Percentiles rank a stretch among this genome's conserved stretches.
These are phyloP conservation scores for Tardiomyces digboiensis DNA, from an alignment of 1,139 yeast species.

Conservation along the genomic window DNA sequence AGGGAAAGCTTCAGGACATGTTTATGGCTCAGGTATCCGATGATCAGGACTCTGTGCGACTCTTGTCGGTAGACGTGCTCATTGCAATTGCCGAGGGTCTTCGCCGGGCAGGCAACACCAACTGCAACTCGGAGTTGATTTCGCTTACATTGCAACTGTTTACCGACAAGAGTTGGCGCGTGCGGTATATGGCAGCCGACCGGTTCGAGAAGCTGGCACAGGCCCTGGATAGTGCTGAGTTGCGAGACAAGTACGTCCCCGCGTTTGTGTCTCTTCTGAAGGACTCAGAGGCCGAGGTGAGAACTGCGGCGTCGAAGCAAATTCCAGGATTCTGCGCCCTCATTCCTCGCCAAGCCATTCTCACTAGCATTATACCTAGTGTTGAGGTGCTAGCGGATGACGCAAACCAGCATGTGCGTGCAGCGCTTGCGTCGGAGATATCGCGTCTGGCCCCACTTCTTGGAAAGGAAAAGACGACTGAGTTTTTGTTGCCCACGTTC, in stretches of 20 bases:
- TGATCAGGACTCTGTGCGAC: conserved; percentile 92
- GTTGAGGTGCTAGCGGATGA: conserved; percentile 82
- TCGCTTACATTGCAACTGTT: conserved; percentile 51
- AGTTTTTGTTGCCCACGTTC: conserved; percentile 77
- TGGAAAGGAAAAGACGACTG: conserved; percentile 78
- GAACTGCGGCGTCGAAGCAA: conserved; percentile 91
- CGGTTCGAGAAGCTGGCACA: conserved; percentile 67
- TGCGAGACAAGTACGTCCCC: conserved; percentile 50
- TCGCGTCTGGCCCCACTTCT: conserved; percentile 82
- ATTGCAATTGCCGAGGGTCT: conserved; percentile 38
- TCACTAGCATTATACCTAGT: conserved; percentile 70
- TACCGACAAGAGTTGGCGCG: conserved; percentile 95
- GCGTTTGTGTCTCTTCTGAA: conserved; percentile 72
- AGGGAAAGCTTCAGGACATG: conserved; percentile 34
- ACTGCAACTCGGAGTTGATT: conserved; percentile 15
- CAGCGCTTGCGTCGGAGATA: conserved; percentile 82
- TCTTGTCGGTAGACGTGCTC: conserved; percentile 79
- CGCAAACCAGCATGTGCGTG: conserved; percentile 87
- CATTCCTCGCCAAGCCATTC: conserved; percentile 37
- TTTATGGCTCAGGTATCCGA: conserved; percentile 73
- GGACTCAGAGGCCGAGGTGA: conserved; percentile 94
- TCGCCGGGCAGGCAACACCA: conserved; percentile 12
- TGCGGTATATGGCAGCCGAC: conserved; percentile 95
- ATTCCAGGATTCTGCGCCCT: conserved; percentile 62
- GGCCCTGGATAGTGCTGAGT: conserved; percentile 47